These are phyloP conservation scores for Ceratocystis colombiana DNA, from an alignment of 2,329 filamentous ascomycete genomes.

Conservation along the genomic window DNA sequence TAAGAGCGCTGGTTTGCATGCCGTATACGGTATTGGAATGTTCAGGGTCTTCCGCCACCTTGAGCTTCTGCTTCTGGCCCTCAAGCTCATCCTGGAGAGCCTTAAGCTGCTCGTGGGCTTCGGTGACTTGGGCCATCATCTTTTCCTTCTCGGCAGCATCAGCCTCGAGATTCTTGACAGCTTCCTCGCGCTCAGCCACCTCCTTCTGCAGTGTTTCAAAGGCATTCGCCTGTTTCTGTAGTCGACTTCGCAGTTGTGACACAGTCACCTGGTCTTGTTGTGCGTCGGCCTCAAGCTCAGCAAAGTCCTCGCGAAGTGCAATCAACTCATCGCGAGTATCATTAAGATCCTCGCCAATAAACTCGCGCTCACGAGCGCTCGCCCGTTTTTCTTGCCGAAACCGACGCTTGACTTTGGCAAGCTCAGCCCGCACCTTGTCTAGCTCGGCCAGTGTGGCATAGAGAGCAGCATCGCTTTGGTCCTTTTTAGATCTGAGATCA, in stretches of 20 bases:
- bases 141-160: conserved; percentile 22
- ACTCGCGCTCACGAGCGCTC: conserved; percentile 39
- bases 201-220: conserved; percentile 77
- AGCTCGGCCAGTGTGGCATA: conserved; percentile 62
- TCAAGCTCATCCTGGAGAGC: conserved; percentile 20
- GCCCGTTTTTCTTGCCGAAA: conserved; percentile 21
- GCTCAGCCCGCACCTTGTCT: conserved; percentile 48
- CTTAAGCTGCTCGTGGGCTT: conserved; percentile 18
- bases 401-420: conserved; percentile 17
- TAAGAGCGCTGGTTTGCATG: conserved; percentile 19
- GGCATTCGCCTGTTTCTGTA: conserved; percentile 69
- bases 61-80: conserved; percentile 57
- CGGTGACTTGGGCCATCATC: conserved; percentile 17
- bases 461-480: conserved; percentile 21
- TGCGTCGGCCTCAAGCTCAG: conserved; percentile 58
- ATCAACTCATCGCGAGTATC: conserved; percentile 23
- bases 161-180: conserved; percentile 21
- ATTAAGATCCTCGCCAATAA: conserved; percentile 83
- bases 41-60: conserved; percentile 23
- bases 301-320: conserved; percentile 23
- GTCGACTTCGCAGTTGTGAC: conserved; percentile 58
- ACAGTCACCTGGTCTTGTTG: conserved; percentile 63
- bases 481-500: conserved; percentile 20
- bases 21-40: conserved; percentile 21
- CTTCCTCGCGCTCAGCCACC: conserved; percentile 91